Evolutionary conservation across 352 stramenopile species (phyloP).

Genomic region (Phytophthora nicotianae): DNA sequence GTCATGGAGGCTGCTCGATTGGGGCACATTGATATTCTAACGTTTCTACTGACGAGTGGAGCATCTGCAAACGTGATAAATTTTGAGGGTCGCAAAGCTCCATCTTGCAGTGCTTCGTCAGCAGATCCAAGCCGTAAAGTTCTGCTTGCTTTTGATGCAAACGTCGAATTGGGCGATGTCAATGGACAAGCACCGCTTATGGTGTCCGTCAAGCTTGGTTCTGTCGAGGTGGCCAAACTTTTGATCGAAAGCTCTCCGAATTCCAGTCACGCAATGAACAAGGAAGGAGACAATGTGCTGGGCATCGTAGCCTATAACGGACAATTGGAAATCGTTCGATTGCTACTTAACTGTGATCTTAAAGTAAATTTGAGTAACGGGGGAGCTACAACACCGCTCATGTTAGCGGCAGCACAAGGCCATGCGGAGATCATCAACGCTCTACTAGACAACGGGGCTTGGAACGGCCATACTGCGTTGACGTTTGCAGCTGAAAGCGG

Average conservation of each 20-base stretch:
- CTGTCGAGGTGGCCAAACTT: neutral
- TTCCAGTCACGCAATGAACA: conserved; percentile 9
- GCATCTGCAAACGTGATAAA: neutral
- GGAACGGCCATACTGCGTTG: conserved; percentile 15
- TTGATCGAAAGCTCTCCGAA: conserved; percentile 3
- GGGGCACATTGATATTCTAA: conserved; percentile 7
- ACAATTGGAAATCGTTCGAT: conserved; percentile 2
- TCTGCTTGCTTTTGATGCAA: conserved; percentile 12
- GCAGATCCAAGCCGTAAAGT: neutral
- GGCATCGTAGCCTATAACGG: conserved; percentile 9
- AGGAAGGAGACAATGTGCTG: conserved; percentile 9
- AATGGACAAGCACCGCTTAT: conserved; percentile 12
- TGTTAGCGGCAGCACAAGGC: conserved; percentile 15
- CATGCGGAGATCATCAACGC: conserved; percentile 12
- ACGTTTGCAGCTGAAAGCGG: conserved; percentile 25
- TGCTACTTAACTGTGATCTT: conserved; percentile 5
- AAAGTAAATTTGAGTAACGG: conserved; percentile 7
- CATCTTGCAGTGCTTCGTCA: conserved; percentile 8
- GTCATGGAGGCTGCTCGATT: conserved; percentile 8
- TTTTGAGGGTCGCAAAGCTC: conserved; percentile 11
- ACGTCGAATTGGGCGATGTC: neutral
- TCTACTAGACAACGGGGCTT: conserved; percentile 3
- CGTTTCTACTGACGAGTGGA: conserved; percentile 6
- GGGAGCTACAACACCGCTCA: conserved; percentile 17
- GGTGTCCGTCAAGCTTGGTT: neutral